Base-by-base conservation (phyloP, 1,139 yeast species). In the Geotrichum aggregatum region DNA sequence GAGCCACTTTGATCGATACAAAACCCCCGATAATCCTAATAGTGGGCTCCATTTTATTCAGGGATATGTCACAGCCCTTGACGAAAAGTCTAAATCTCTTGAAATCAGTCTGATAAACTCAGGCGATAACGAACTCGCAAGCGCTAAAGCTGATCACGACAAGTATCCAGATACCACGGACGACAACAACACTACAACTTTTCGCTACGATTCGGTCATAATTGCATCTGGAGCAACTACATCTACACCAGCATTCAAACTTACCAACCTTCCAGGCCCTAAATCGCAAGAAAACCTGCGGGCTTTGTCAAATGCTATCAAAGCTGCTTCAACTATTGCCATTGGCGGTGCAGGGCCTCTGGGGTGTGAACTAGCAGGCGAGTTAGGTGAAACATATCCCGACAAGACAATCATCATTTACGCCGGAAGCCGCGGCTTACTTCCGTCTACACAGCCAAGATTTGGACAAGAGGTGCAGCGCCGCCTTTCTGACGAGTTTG, bases 311-410 rank as follows among this genome's bases (percentile, higher is more conserved):
- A 28, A 34, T 10, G 22, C 28, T 11, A 31, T 49, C 4, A 26
- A 31, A 6, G 21, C 34, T n/a, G 44, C 50, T 2, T 11, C 45
- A 1, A 31, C n/a, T 14, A 45, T 50, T 40, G 46, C 46, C 18
- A 36, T 50, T 34, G 53, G 53, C 3, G 50, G 53, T 14, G 53
- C 36, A 6, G 53, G 53, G 6, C 38, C 50, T 4, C 16, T 33
- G 2, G 53, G 47, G 1, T 41, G 38, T 16, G 53, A 50, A 18
- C 33, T 50, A 2, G 49, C 50, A 21, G 30, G 43, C 11, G 53
- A 50, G 16, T 28, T 50, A 8, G 42, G 33, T 3, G 50, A 50
- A n/a, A 34, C 30, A 16, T 50, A 34, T 21, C 49, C 49, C 4
- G 26, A 40, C 13, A 50, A 50, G 31, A 24, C 28, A 13, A 33